Conservation (phyloP, 208 protist species). For the Naegleria gruberi region DNA sequence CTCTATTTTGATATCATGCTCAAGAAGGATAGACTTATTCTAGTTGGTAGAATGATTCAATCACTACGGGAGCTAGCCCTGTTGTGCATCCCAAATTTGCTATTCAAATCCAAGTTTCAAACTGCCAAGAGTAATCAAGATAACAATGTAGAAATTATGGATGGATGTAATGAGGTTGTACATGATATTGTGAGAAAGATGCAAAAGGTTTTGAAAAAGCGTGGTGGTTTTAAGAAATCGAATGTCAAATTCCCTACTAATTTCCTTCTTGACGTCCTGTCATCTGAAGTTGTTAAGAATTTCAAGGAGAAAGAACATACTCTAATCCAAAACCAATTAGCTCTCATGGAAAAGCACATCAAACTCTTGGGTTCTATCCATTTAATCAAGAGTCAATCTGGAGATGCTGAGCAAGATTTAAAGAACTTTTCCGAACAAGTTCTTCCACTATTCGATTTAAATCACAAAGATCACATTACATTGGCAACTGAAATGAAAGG, state of each 20-base stretch:
- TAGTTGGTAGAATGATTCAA: not conserved
- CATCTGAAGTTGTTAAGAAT: not conserved
- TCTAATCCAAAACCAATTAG: not conserved
- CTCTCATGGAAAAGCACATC: not conserved
- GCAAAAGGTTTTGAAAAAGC: not conserved
- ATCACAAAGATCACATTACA: not conserved
- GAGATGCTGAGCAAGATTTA: not conserved
- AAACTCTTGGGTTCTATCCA: not conserved
- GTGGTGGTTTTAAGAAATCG: not conserved
- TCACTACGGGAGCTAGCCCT: not conserved
- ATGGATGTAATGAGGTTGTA: not conserved
- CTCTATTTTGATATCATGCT: not conserved
- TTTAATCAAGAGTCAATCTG: not conserved
- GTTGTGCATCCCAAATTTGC: not conserved
- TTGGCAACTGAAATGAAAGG: not conserved
- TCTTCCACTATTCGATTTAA: not conserved
- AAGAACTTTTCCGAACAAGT: not conserved
- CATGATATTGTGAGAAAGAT: not conserved
- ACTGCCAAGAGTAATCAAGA: not conserved
- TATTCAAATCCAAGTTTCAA: not conserved
- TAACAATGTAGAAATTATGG: not conserved
- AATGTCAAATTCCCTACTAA: not conserved
- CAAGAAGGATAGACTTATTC: not conserved
- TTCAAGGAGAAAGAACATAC: not conserved
- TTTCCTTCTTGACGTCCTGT: not conserved